These are phyloP conservation scores for Talaromyces sp. DNA, from an alignment of 2,329 filamentous ascomycete species.

Conservation along the genomic window DNA sequence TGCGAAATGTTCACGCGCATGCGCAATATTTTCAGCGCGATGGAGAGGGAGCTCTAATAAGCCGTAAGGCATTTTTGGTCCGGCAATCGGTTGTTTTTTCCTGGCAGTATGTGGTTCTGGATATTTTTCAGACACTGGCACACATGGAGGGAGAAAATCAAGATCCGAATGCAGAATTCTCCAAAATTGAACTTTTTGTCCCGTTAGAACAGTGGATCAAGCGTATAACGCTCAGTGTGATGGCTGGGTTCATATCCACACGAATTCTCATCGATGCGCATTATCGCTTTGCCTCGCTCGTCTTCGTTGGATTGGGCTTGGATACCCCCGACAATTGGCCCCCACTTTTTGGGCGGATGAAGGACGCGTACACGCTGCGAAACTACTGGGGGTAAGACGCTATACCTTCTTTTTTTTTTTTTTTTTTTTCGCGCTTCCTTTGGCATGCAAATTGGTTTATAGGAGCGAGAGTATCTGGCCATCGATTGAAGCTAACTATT, in stretches of 20 bases:
- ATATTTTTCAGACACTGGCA: background rate
- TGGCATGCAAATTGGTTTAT: too few species aligned
- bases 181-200: too few species aligned
- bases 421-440: too few species aligned
- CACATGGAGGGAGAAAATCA: background rate
- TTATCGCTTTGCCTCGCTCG: background rate
- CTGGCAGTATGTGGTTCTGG: background rate
- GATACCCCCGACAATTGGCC: conserved; percentile 19
- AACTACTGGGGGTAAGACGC: conserved; percentile 31
- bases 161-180: background rate
- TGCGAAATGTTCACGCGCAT: too few species aligned
- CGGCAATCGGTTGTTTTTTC: background rate
- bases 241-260: background rate
- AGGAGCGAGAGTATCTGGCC: background rate
- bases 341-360: conserved; percentile 27
- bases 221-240: background rate
- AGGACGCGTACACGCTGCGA: conserved; percentile 27
- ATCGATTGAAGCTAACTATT: too few species aligned
- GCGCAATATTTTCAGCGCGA: too few species aligned
- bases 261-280: background rate
- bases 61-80: too few species aligned
- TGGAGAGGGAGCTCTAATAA: too few species aligned
- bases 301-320: background rate
- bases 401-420: too few species aligned
- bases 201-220: background rate